Base-by-base conservation (phyloP, 83 land plant genomes). In the Picea abies region DNA sequence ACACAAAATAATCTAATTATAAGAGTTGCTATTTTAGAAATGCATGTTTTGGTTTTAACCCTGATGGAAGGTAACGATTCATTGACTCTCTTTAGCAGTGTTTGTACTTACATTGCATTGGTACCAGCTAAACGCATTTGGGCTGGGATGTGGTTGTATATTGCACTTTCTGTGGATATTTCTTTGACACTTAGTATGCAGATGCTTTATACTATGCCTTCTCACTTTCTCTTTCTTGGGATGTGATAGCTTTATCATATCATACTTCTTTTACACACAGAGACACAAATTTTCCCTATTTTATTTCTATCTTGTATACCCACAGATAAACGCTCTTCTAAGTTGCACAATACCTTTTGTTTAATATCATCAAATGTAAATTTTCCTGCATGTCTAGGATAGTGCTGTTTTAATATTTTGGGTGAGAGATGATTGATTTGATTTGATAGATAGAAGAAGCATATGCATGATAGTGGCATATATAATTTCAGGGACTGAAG, bases 381-480 rank as follows among this genome's bases (percentile, higher is more conserved):
- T 9, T 73, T 73, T n/a, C 25, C n/a, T 41, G 25, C 52, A 73
- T 73, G 22, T 73, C 47, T 73, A 49, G 77, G 77, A 73, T 20
- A 14, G 56, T 22, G 7, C 0, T 17, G 52, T 72, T 35, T 20
- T 19, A 12, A 12, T 73, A 47, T 47, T 72, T 23, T 47, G 26
- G 56, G 26, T 20, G n/a, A 73, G 52, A 49, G 26, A 44, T 73
- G 58, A 22, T 11, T 52, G 12, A 52, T 52, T 52, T 47, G 52
- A 47, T 47, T 41, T 73, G 56, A 44, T 8, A 72, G 1, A 72
- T 19, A 16, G 19, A 39, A 72, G 56, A 56, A 7, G n/a, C 77
- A 47, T 49, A 73, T 73, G 56, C 60, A 39, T 44, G 29, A 73
- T 73, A 20, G 7, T 73, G 52, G 58, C 39, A 47, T 47, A 20